Evolutionary conservation across 1,284 basidiomycete genomes (phyloP), one percentile per base, ranked within the genome.

Genomic region (Athelia psychrophila): DNA sequence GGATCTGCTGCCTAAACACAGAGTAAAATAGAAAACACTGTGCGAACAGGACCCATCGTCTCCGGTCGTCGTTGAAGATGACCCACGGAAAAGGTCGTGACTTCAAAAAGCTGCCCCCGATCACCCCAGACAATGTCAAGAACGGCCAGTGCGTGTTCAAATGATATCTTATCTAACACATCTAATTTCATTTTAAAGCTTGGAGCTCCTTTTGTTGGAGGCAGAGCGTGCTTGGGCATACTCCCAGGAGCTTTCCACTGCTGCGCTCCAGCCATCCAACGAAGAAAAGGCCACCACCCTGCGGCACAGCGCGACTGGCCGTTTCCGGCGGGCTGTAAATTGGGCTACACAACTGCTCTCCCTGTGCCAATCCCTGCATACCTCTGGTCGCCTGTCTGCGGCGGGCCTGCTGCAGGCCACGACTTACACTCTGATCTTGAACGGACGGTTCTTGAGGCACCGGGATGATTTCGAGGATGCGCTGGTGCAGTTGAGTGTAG

Each of bases 161-260:
- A 42, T 22, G 44, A 23, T n/a, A 42, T 23, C n/a, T 42, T 42
- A 42, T 46, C 16, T 46, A 6, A 42, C 8, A 8, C 20, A 25
- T 48, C 18, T 40, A 30, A 30, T 46, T n/a, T 40, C 8, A 19
- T 24, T n/a, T 52, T 64, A 58, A 50, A 92, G 90, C 60, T 78
- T 95, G 8, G 86, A 95, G 60, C 78, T 97, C 2, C 73, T 95
- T 38, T 78, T 97, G 10, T 88, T 95, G 62, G 92, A 95, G 65
- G 82, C 93, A 5, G 95, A 98, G 69, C 84, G 95, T 47, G 90
- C 93, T n/a, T 94, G 93, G 84, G 86, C 92, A 1, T 86, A 92
- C 68, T 86, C 93, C 9, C 91, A 95, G 69, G 91, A 94, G 58
- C 79, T 95, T 38, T 75, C 79, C 50, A 68, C 79, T 2, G 70